Conservation (phyloP, 768 basidiomycete species). For the Cystobasidium tubakii region DNA sequence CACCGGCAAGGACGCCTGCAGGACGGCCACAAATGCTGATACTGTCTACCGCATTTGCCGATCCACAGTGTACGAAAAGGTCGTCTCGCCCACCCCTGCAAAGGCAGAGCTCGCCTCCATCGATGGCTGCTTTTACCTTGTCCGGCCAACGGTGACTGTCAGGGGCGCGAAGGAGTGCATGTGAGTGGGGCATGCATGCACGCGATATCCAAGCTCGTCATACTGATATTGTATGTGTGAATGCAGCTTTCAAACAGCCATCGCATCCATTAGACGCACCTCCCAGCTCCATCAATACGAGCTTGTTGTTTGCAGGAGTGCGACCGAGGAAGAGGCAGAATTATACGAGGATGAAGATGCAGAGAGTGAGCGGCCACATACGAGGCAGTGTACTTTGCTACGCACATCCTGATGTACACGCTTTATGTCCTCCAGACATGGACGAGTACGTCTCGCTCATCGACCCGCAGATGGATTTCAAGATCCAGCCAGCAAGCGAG, state of each 20-base stretch:
- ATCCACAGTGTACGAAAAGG: constrained; percentile 32
- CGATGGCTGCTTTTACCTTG: constrained; percentile 34
- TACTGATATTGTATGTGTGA: not conserved
- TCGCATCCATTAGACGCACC: constrained; percentile 79
- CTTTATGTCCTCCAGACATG: constrained; percentile 59
- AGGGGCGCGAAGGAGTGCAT: constrained; percentile 35
- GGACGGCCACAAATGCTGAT: no score
- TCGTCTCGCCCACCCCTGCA: not conserved
- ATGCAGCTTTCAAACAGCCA: constrained; percentile 31
- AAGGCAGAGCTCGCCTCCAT: constrained; percentile 26
- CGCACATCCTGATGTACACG: not conserved
- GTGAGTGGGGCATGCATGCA: no score
- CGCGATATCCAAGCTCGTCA: no score
- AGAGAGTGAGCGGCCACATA: constrained; percentile 48
- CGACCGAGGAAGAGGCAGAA: constrained; percentile 94
- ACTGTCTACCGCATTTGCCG: no score
- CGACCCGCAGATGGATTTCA: constrained; percentile 79
- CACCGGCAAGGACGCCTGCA: no score
- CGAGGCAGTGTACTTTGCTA: not conserved
- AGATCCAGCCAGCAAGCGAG: constrained; percentile 56
- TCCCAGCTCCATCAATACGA: constrained; percentile 69
- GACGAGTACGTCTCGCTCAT: constrained; percentile 90
- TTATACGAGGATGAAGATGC: constrained; percentile 84
- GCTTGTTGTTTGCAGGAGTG: constrained; percentile 90
- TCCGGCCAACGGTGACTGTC: constrained; percentile 33